Conservation (phyloP, 177 flowering plant species). For the Vitis hybrid region DNA sequence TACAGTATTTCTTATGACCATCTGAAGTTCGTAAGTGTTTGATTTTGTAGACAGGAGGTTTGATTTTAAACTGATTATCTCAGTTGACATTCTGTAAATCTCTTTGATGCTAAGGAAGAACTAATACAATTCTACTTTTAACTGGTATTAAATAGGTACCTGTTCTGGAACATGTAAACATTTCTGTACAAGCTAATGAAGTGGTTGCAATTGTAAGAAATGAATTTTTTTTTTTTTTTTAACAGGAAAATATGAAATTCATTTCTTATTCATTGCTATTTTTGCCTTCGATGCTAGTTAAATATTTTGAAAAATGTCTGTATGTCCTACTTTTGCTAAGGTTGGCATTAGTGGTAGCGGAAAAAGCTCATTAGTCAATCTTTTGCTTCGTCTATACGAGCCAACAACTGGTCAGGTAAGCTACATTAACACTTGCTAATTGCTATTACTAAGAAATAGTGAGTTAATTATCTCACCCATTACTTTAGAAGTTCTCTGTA, state of each 20-base stretch:
- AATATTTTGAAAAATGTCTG: neutral
- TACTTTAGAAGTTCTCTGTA: too few relatives aligned
- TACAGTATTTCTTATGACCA: too few relatives aligned
- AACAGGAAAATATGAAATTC: too few relatives aligned
- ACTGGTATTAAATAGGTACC: slow-evolving; percentile 17
- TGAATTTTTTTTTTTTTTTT: neutral
- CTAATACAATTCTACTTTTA: neutral
- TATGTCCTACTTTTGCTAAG: slow-evolving; percentile 9
- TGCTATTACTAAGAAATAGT: too few relatives aligned
- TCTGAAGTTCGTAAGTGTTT: too few relatives aligned
- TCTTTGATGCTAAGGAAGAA: neutral
- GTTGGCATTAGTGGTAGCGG: slow-evolving; percentile 38
- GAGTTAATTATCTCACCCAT: too few relatives aligned
- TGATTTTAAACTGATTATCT: neutral
- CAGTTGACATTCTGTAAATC: neutral
- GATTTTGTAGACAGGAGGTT: neutral
- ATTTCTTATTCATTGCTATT: neutral
- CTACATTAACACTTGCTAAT: neutral
- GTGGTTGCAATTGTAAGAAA: slow-evolving; percentile 35
- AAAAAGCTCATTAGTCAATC: slow-evolving; percentile 33
- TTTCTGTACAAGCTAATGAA: slow-evolving; percentile 27
- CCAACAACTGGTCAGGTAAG: slow-evolving; percentile 33
- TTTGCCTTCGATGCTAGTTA: neutral
- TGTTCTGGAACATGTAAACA: slow-evolving; percentile 15
- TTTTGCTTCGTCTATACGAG: slow-evolving; percentile 32